A percentile compares a stretch with the other conserved stretches of the same genome.
Conservation (phyloP, 2,329 filamentous ascomycete species). For the Ophiostoma fasciatum region DNA sequence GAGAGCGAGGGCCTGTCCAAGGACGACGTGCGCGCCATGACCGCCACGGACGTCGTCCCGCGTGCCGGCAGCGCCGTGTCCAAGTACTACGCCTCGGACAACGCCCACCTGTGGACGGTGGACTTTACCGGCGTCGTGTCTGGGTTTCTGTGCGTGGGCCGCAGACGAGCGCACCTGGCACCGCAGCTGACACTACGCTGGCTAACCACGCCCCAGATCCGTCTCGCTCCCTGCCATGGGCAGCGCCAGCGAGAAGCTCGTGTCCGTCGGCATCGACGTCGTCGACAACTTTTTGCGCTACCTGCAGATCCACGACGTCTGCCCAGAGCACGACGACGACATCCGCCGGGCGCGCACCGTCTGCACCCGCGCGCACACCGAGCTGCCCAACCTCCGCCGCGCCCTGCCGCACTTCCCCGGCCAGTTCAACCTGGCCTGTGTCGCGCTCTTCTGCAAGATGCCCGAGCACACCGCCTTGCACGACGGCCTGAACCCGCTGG, state of each 20-base stretch:
- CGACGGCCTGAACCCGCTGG: slow-evolving; percentile 13
- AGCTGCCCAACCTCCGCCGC: slow-evolving; percentile 46
- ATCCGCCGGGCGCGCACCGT: slow-evolving; percentile 50
- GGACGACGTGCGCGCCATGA: slow-evolving; percentile 48
- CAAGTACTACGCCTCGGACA: slow-evolving; percentile 34
- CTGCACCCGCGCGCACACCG: slow-evolving; percentile 50
- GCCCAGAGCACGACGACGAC: slow-evolving; percentile 60
- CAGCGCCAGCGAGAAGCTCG: slow-evolving; percentile 36
- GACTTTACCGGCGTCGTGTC: slow-evolving; percentile 68
- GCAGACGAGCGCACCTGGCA: neutral
- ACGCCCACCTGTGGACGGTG: slow-evolving; percentile 50
- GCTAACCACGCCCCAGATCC: too few species aligned
- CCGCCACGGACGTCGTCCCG: slow-evolving; percentile 45
- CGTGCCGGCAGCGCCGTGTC: slow-evolving; percentile 22
- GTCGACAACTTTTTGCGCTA: slow-evolving; percentile 84
- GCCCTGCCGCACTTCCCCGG: slow-evolving; percentile 49
- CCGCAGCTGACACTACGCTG: neutral
- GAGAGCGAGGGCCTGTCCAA: slow-evolving; percentile 43
- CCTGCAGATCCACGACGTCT: slow-evolving; percentile 69
- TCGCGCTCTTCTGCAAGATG: slow-evolving; percentile 43
- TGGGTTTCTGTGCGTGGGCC: slow-evolving; percentile 60
- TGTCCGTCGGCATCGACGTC: slow-evolving; percentile 49
- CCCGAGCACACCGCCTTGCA: slow-evolving; percentile 15
- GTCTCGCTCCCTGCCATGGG: slow-evolving; percentile 40
- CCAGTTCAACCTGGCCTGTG: slow-evolving; percentile 64